Conservation (phyloP, 2,329 filamentous ascomycete genomes). For the Talaromyces sp. region DNA sequence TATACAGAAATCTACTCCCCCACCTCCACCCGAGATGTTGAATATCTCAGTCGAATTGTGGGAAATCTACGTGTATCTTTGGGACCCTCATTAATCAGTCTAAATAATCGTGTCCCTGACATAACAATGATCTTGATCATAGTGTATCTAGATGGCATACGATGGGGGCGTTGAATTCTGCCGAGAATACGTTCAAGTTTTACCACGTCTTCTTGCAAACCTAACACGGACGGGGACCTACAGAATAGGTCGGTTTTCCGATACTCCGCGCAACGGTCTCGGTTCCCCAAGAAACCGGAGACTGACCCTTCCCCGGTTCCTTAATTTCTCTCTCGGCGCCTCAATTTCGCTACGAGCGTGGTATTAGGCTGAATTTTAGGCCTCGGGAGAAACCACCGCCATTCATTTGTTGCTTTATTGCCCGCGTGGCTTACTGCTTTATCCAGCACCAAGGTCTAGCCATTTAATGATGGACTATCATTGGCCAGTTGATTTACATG, state of each 20-base stretch:
- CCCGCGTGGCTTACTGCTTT: background rate
- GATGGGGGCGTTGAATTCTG: background rate
- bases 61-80: background rate
- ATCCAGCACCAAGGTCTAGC: background rate
- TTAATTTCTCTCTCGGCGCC: background rate
- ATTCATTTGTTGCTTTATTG: background rate
- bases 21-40: background rate
- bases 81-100: background rate
- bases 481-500: background rate
- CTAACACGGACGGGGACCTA: background rate
- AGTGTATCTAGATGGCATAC: background rate
- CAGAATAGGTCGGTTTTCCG: background rate
- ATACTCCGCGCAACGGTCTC: background rate
- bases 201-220: background rate
- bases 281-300: background rate
- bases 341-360: background rate
- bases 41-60: background rate
- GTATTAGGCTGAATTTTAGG: slow-evolving; percentile 7
- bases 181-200: too few species aligned
- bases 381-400: background rate
- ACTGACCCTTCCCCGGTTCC: background rate
- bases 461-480: background rate
- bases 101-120: background rate
- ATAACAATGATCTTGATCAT: background rate
- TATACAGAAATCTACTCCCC: background rate